Percentiles rank a stretch among this genome's conserved stretches.
These are phyloP conservation scores for Didymella pinodella DNA, from an alignment of 2,329 filamentous ascomycete genomes.

Conservation along the genomic window DNA sequence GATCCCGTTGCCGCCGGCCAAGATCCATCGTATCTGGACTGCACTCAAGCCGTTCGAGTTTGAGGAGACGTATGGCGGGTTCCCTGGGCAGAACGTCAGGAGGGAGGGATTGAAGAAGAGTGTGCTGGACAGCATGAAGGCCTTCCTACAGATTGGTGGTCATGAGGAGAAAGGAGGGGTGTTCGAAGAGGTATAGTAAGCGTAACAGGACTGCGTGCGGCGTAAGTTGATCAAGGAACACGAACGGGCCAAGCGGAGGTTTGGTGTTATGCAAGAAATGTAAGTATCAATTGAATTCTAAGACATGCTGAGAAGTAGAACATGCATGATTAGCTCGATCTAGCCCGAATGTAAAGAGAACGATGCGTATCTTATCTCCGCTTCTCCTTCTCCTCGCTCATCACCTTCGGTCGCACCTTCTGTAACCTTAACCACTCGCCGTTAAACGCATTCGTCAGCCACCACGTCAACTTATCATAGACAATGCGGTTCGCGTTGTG, in stretches of 20 bases:
- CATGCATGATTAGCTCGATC: background rate
- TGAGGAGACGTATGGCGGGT: slow-evolving; percentile 71
- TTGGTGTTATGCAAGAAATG: background rate
- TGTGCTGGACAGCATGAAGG: slow-evolving; percentile 78
- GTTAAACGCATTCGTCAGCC: slow-evolving; percentile 97
- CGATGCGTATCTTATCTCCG: slow-evolving; percentile 16
- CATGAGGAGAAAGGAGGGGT: slow-evolving; percentile 54
- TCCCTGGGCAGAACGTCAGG: slow-evolving; percentile 69
- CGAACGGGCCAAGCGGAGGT: background rate
- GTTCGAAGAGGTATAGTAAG: slow-evolving; percentile 32
- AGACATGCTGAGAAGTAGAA: background rate
- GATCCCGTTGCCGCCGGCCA: slow-evolving; percentile 73
- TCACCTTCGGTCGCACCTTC: slow-evolving; percentile 58
- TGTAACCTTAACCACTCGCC: slow-evolving; percentile 81
- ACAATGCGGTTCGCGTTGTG: slow-evolving; percentile 92
- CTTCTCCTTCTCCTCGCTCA: slow-evolving; percentile 33
- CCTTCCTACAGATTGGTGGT: slow-evolving; percentile 67
- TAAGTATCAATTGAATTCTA: background rate
- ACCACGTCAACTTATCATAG: slow-evolving; percentile 86
- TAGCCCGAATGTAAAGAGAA: background rate
- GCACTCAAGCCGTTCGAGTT: slow-evolving; percentile 69
- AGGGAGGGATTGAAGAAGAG: slow-evolving; percentile 65
- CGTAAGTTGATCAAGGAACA: background rate
- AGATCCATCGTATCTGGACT: slow-evolving; percentile 74
- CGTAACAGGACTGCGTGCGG: background rate